phyloP scores from a whole-genome alignment of 129 eudicot species.

The Arctium minus region DNA sequence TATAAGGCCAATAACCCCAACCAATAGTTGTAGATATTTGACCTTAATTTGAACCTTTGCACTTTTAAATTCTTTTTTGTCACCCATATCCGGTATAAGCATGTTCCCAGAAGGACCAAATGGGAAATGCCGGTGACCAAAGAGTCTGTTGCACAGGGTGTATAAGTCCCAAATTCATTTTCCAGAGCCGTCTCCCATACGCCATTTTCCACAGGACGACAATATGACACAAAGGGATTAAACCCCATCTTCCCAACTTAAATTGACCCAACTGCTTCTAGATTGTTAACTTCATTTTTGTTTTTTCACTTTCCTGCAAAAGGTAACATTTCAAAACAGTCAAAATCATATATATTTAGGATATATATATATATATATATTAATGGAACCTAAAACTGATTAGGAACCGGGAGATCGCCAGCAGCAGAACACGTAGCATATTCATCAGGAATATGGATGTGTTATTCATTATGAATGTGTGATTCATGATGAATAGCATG shows the following conservation, averaged over 20 bases:
- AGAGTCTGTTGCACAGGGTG: conserved; percentile 84
- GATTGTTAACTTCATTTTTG: conserved; percentile 2
- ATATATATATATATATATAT: neutral
- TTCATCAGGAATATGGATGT: too few species aligned
- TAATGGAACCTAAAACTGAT: too few species aligned
- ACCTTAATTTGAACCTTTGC: conserved; percentile 58
- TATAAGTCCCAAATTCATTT: conserved; percentile 81
- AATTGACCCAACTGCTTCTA: conserved; percentile 11
- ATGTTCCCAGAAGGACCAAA: conserved; percentile 60
- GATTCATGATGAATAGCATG: too few species aligned
- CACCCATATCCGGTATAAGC: conserved; percentile 69
- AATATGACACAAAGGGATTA: conserved; percentile 61
- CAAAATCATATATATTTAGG: neutral
- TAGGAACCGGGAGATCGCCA: too few species aligned
- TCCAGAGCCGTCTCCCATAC: conserved; percentile 74
- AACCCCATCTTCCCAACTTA: conserved; percentile 50
- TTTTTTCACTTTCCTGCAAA: conserved; percentile 18
- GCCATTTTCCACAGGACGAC: conserved; percentile 76
- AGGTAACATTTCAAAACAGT: neutral
- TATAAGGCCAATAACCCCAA: conserved; percentile 66
- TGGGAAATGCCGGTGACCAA: conserved; percentile 67
- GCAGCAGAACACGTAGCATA: too few species aligned
- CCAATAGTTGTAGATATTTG: conserved; percentile 66
- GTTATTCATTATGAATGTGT: too few species aligned
- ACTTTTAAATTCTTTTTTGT: conserved; percentile 49